Conservation (phyloP, 371 early-diverging fungal genomes). For the Funneliformis caledonium region DNA sequence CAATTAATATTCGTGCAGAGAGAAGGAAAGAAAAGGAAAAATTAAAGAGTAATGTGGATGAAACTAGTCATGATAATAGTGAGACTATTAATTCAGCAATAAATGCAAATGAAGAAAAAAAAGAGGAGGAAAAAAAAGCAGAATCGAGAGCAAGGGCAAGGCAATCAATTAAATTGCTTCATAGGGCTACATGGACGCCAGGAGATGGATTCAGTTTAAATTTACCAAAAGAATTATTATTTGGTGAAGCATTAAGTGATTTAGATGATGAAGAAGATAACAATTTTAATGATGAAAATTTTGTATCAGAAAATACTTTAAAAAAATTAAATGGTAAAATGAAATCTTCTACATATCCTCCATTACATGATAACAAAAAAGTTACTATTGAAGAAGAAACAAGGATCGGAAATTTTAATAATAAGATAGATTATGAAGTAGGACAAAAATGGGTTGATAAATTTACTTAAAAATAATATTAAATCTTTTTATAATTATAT, state of each 20-base stretch:
- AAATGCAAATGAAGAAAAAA: conserved; percentile 20
- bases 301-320: neutral
- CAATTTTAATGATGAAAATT: neutral
- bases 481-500: no score
- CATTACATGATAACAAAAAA: neutral
- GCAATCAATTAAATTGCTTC: conserved; percentile 7
- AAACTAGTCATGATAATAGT: neutral
- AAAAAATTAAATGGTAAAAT: neutral
- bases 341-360: neutral
- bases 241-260: conserved; percentile 2
- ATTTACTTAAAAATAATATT: neutral
- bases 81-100: neutral
- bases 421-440: neutral
- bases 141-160: conserved; percentile 24
- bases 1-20: conserved; percentile 48
- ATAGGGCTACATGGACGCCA: conserved; percentile 37
- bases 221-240: conserved; percentile 23
- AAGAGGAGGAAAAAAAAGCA: conserved; percentile 29
- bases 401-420: neutral
- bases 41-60: neutral
- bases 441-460: conserved; percentile 27
- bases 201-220: conserved; percentile 35
- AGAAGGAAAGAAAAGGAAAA: conserved; percentile 26
- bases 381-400: conserved; percentile 9
- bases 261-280: conserved; percentile 20